Evolutionary conservation across 805 yeast species (phyloP).

Genomic region (Zygosaccharomyces pseudorouxii): DNA sequence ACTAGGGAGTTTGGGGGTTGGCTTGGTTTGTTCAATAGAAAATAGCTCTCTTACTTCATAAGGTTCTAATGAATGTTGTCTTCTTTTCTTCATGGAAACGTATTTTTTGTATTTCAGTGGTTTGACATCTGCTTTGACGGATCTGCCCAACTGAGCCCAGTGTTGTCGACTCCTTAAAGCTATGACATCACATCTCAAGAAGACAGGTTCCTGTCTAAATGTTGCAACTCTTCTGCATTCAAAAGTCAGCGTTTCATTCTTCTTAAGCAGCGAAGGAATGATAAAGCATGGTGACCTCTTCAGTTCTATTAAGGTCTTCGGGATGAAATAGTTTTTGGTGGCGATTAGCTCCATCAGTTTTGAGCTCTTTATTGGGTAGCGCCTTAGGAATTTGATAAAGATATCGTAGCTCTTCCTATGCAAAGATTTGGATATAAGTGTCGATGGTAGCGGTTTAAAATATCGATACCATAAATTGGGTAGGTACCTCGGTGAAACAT

Average conservation of each 20-base stretch:
- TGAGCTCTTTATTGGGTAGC: not conserved
- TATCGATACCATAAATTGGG: slow-evolving; percentile 19
- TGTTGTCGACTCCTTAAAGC: slow-evolving; percentile 23
- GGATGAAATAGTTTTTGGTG: slow-evolving; percentile 14
- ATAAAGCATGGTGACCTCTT: slow-evolving; percentile 20
- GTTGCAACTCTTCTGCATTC: slow-evolving; percentile 3
- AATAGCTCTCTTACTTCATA: slow-evolving; percentile 20
- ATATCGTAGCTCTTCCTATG: slow-evolving; percentile 10
- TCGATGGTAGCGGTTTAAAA: slow-evolving; percentile 8
- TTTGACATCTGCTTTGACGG: slow-evolving; percentile 8
- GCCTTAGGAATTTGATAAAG: slow-evolving; percentile 3
- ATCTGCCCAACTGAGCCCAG: slow-evolving; percentile 29
- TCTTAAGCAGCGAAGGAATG: slow-evolving; percentile 12
- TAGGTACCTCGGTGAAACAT: slow-evolving; percentile 26
- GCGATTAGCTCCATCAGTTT: slow-evolving; percentile 10
- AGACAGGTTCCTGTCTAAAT: slow-evolving; percentile 9
- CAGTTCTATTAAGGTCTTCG: slow-evolving; percentile 14
- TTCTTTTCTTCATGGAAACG: slow-evolving; percentile 8
- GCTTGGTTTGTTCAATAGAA: slow-evolving; percentile 24
- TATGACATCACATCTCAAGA: slow-evolving; percentile 18
- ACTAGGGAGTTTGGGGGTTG: slow-evolving; percentile 17
- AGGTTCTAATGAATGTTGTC: slow-evolving; percentile 1
- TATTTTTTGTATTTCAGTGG: slow-evolving; percentile 15
- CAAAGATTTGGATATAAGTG: slow-evolving; percentile 7
- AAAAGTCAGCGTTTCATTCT: slow-evolving; percentile 11